Evolutionary conservation across 2,329 filamentous ascomycete genomes (phyloP), one percentile per base, ranked within the genome.

Genomic region (Neodidymelliopsis sp.): DNA sequence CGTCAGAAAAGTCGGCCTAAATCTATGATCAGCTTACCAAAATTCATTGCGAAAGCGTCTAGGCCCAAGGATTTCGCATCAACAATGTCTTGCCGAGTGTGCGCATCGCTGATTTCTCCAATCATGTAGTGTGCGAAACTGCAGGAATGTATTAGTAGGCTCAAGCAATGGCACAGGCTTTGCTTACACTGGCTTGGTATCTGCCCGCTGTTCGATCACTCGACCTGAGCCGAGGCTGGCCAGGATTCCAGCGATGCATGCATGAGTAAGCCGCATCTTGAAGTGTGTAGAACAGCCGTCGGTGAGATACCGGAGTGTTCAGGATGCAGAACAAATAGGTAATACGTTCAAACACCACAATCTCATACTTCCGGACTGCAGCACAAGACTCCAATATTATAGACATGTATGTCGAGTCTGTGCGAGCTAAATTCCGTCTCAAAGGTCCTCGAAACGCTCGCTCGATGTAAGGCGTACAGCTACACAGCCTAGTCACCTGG

Each of bases 21-120:
- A 12, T 2, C 4, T 5, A 18, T 44, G 44, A 6, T 33, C 24
- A 20, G 44, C 44, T 4, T 67, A 58, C 60, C 60, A 40, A 70
- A 54, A 30, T 73, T 73, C 31, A 73, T 49, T 2, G 67, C 70
- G 33, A 72, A 73, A 24, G 66, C 70, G 30, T 73, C 69, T 9
- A 71, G 48, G 5, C 71, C 73, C 1, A 72, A 49, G 2, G 54
- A 41, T 37, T 62, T 60, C 7, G 62, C 63, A 31, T 67, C 64
- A 12, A 54, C 20, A 29, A 70, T 65, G 9, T 70, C 66, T 30
- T 66, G 56, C 10, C 42, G 49, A 2, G 53, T 54, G n/a, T 66
- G 55, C 6, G 43, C 53, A n/a, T 57, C 43, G 20, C 34, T 30
- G 23, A 63, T 58, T 9, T 55, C 55, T 12, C 63, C 61, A 19